Evolutionary conservation across 2,329 filamentous ascomycete genomes (phyloP).

Genomic region (Stachybotrys echinatus): DNA sequence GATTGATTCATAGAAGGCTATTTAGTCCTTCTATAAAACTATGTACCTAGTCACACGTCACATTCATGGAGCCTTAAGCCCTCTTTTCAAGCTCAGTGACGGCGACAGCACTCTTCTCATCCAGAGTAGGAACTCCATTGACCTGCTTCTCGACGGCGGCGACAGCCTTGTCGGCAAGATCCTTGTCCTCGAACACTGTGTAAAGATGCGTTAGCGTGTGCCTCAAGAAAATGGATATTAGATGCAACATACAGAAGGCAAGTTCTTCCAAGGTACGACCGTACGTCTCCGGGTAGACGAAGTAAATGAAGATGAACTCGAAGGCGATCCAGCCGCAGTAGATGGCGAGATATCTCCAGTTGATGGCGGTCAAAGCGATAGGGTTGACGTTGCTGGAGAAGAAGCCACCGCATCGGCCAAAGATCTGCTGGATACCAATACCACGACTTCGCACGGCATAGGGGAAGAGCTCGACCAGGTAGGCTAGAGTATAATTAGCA

Average conservation of each 20-base stretch:
- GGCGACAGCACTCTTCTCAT: too few relatives aligned
- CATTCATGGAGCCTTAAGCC: too few relatives aligned
- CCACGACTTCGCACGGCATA: constrained; percentile 52
- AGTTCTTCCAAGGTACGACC: constrained; percentile 68
- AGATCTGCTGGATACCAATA: constrained; percentile 53
- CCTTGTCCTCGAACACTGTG: constrained; percentile 35
- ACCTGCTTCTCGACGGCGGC: constrained; percentile 34
- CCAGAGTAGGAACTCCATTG: too few relatives aligned
- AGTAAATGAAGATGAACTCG: constrained; percentile 56
- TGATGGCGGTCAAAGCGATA: constrained; percentile 30
- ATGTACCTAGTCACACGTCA: too few relatives aligned
- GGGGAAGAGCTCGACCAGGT: constrained; percentile 55
- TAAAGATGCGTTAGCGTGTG: neutral
- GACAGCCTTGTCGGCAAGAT: constrained; percentile 28
- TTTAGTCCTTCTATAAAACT: too few relatives aligned
- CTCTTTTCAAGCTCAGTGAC: too few relatives aligned
- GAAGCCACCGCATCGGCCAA: constrained; percentile 35
- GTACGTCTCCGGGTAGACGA: constrained; percentile 80
- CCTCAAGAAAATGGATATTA: constrained; percentile 4
- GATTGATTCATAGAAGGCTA: too few relatives aligned
- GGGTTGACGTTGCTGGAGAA: constrained; percentile 41
- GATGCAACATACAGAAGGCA: constrained; percentile 29
- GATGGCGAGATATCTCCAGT: constrained; percentile 38
- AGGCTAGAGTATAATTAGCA: constrained; percentile 22
- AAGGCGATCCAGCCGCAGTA: constrained; percentile 38